Evolutionary conservation across 768 basidiomycete genomes (phyloP).

Genomic region (Suillus luteus): DNA sequence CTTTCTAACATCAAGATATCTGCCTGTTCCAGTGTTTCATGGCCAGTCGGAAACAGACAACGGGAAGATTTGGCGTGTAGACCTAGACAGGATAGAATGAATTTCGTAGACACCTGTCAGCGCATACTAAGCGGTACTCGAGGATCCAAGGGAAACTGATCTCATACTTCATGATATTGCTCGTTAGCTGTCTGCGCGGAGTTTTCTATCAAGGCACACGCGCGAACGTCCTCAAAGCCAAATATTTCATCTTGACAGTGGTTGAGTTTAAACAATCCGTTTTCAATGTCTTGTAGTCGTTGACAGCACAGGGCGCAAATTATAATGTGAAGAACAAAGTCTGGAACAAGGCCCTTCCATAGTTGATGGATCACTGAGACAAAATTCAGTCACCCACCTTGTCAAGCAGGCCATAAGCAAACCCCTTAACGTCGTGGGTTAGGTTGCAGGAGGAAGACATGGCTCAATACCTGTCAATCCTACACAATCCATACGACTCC

Average conservation of each 20-base stretch:
- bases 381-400: too few species aligned
- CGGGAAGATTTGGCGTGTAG: conserved; percentile 68
- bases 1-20: conserved; percentile 66
- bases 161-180: conserved; percentile 70
- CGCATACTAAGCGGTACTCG: conserved; percentile 1
- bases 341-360: too few species aligned
- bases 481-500: too few species aligned
- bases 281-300: conserved; percentile 57
- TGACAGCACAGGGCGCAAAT: conserved; percentile 37
- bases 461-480: too few species aligned
- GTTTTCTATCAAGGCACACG: conserved; percentile 55
- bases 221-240: conserved; percentile 44
- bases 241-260: too few species aligned
- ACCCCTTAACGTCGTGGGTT: too few species aligned
- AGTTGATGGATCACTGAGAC: too few species aligned
- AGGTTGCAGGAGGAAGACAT: too few species aligned
- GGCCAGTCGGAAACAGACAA: conserved; percentile 63
- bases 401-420: too few species aligned
- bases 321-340: too few species aligned
- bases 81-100: conserved; percentile 67
- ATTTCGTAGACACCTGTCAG: conserved; percentile 55
- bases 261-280: conserved; percentile 41
- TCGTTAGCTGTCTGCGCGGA: conserved; percentile 70
- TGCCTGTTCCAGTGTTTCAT: conserved; percentile 61
- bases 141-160: background rate